Percentiles rank a stretch among this genome's conserved stretches.
Conservation (phyloP, 2,329 filamentous ascomycete genomes). For the Aspergillus hiratsukae region DNA sequence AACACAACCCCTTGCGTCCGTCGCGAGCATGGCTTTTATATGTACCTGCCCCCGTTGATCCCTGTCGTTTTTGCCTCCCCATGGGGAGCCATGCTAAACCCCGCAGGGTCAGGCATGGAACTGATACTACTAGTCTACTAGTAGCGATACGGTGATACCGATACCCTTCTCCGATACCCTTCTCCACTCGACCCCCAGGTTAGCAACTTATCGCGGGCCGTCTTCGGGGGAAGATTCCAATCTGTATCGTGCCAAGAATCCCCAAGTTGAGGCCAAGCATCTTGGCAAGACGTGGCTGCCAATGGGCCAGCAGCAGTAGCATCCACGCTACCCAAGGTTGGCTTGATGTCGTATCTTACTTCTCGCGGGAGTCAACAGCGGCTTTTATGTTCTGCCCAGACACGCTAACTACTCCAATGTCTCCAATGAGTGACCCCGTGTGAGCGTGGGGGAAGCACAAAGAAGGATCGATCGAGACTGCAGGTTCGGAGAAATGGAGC, state of each 20-base stretch:
- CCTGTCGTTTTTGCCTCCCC: neutral
- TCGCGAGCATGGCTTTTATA: neutral
- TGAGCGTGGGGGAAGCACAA: neutral
- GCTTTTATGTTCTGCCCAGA: neutral
- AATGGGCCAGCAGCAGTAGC: neutral
- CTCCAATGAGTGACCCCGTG: too few relatives aligned
- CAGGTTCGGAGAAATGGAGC: neutral
- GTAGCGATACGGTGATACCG: neutral
- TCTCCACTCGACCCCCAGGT: slow-evolving; percentile 11
- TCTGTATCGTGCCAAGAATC: slow-evolving; percentile 12
- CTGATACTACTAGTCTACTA: too few relatives aligned
- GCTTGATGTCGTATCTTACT: neutral
- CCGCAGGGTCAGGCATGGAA: neutral
- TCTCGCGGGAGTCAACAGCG: neutral
- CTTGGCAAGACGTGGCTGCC: slow-evolving; percentile 12
- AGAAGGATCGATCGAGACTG: neutral
- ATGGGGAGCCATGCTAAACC: neutral
- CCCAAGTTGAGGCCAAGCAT: slow-evolving; percentile 18
- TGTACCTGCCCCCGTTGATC: neutral
- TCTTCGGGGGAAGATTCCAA: slow-evolving; percentile 12
- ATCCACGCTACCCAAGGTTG: neutral
- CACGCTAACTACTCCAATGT: neutral
- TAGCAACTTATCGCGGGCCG: slow-evolving; percentile 4
- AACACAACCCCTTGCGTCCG: neutral
- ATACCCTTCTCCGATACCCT: neutral